Base-by-base conservation (phyloP, 108 stramenopile species). In the Parietichytrium sp. region DNA sequence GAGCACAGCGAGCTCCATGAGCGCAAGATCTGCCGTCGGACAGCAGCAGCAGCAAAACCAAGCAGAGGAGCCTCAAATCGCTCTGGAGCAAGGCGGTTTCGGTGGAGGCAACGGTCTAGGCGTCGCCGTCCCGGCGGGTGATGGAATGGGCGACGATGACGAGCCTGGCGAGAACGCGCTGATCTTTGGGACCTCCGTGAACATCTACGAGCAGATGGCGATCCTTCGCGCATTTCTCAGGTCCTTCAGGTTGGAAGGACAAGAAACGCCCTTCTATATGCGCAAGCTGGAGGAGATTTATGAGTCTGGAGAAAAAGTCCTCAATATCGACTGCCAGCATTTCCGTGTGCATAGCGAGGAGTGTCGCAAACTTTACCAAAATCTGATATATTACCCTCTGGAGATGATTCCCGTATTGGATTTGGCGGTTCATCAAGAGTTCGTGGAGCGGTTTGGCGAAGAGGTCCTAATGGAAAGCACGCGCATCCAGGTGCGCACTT, bases 381-480 rank as follows among this genome's bases (percentile, higher is more conserved):
- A 97, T 90, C 88, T 99, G 49, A 84, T 95, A 12, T 88, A 86
- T 52, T 98, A 95, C 85, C 97, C 97, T 23, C 90, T 93, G 81
- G 97, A 99, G 85, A 90, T 98, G 29, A 91, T 99, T 42, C 95
- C 95, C 0, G 83, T 97, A 79, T 92, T 99, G 94, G 98, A 99
- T 88, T 81, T 94, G 33, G 87, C 95, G 18, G 86, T 87, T n/a
- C 51, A 84, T 72, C 84, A 86, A 48, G 94, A 95, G 87, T 55
- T 93, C 29, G 85, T 89, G 51, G 61, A 54, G 8, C 50, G 93
- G 52, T 50, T 82, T 20, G 84, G 79, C 10, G 84, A 87, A 4
- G 89, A 87, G 20, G 47, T 47, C 12, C 52, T 52, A 20, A 81
- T 33, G 47, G 53, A 80, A 45, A 81, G 84, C 31, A 79, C 81